Base-by-base conservation (phyloP, 306 rosid genomes). In the Trifolium dubium region DNA sequence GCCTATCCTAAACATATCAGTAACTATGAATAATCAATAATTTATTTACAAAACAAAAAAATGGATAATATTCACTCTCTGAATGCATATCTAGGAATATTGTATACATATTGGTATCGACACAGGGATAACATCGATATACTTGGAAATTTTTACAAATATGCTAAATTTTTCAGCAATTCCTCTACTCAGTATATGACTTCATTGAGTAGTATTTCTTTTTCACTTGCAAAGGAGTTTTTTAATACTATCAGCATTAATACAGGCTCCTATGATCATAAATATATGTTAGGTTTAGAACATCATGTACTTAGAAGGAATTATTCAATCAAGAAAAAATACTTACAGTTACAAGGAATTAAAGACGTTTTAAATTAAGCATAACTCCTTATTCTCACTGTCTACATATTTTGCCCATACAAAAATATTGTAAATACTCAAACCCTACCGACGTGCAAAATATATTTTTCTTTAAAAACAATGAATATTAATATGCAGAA, bases 401-500 rank as follows among this genome's bases (percentile, higher is more conserved):
- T 54, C 61, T 43, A 59, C 31, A 67, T 47, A 55, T 34, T 23
- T 23, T 37, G 34, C 54, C 44, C 72, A 35, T 64, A 32, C 44
- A 53, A 12, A 17, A 64, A 67, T 59, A 55, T 69, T 43, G 61
- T 51, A 58, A 61, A 54, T 63, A 62, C 9, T 43, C 54, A 46
- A 66, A 55, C 66, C 39, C 58, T 14, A 34, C 54, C 34, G 15
- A 9, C 41, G 23, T 49, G 64, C 23, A 75, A 12, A 69, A 60
- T 40, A 13, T 44, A 3, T 34, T 55, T 73, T 73, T 47, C 54
- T 41, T 23, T 40, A 8, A 49, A 6, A 44, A 39, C 54, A 11
- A 31, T n/a, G 62, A 30, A 58, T 77, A 72, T 32, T 31, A 53
- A 79, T 19, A 40, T 58, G 71, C 11, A 55, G 68, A 54, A 71